A percentile compares a stretch with the other conserved stretches of the same genome.
These are phyloP conservation scores for Diaporthe australafricana DNA, from an alignment of 2,329 filamentous ascomycete genomes.

Conservation along the genomic window DNA sequence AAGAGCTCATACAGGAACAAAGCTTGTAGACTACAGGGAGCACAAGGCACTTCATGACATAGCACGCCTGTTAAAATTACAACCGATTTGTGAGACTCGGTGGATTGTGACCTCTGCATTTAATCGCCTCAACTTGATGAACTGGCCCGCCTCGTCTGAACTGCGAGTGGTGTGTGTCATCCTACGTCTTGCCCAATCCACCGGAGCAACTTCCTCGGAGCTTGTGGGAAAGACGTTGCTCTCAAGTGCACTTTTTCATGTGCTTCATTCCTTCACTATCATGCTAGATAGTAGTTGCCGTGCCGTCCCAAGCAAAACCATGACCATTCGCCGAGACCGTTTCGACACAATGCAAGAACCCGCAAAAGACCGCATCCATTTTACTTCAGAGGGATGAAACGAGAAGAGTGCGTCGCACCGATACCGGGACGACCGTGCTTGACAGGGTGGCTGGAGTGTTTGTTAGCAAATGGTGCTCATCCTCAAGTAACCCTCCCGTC, in stretches of 20 bases:
- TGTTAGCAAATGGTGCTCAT: slow-evolving; percentile 58
- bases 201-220: slow-evolving; percentile 37
- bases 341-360: slow-evolving; percentile 64
- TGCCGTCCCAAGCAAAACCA: slow-evolving; percentile 63
- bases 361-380: slow-evolving; percentile 57
- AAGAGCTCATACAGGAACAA: not conserved
- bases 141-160: slow-evolving; percentile 4
- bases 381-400: slow-evolving; percentile 99
- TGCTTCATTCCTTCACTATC: slow-evolving; percentile 57
- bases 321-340: slow-evolving; percentile 69
- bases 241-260: slow-evolving; percentile 38
- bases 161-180: not conserved
- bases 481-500: not conserved
- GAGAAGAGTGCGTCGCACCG: slow-evolving; percentile 99
- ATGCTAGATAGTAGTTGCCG: slow-evolving; percentile 55
- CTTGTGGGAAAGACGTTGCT: slow-evolving; percentile 11
- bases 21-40: not conserved
- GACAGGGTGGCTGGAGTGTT: slow-evolving; percentile 86
- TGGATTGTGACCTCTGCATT: slow-evolving; percentile 10
- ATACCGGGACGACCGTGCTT: slow-evolving; percentile 99
- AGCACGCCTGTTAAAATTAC: not conserved
- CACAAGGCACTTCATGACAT: not conserved
- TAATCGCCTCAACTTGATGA: slow-evolving; percentile 2
- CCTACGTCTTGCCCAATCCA: not conserved
- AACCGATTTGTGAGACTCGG: not conserved